Base-by-base conservation (phyloP, 2,329 filamentous ascomycete genomes). In the Dryadomyces quercivorus region DNA sequence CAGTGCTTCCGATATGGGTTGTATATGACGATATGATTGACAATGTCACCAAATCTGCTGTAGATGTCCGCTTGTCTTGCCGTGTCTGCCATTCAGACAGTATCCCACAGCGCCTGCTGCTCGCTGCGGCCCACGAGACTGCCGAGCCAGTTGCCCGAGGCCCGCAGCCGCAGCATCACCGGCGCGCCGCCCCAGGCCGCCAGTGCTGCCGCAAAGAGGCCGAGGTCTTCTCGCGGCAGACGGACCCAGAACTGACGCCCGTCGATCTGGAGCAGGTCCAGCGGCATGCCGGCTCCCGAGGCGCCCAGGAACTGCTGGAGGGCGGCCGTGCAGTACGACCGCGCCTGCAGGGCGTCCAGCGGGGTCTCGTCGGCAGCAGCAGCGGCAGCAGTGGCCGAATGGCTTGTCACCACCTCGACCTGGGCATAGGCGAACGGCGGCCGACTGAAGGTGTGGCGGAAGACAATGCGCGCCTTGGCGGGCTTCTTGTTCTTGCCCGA, bases 241-340 rank as follows among this genome's bases (percentile, higher is more conserved):
- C 86, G 74, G 51, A 89, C 65, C 82, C 84, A 88, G 54, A 78
- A 78, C 50, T 80, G 72, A 6, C 63, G 61, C 1, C 70, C 73
- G 3, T 78, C 68, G 0, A 83, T 70, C 60, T 82, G 80, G 38
- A 92, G 74, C 20, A 91, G 80, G 63, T 92, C 88, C 55, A 90
- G 64, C 1, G 82, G 70, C 3, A 91, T 82, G 12, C 80, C 81
- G 2, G 75, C 69, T 12, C 88, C 88, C 0, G 80, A 82, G 18
- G 80, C 69, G 20, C 88, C 88, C 1, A 92, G 77, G 61, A 87
- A 90, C 58, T 85, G 78, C 1, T 72, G 72, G 8, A 92, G 70
- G 0, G 86, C 82, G 1, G 76, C 67, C 2, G 77, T 79, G 60
- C 86, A 78, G 63, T 86, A 82, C 0, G 80, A 72, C 38, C 79